Percentiles rank a stretch among this genome's conserved stretches.
Evolutionary conservation across 768 basidiomycete genomes (phyloP).

Genomic region (Amanita pseudoporphyria): DNA sequence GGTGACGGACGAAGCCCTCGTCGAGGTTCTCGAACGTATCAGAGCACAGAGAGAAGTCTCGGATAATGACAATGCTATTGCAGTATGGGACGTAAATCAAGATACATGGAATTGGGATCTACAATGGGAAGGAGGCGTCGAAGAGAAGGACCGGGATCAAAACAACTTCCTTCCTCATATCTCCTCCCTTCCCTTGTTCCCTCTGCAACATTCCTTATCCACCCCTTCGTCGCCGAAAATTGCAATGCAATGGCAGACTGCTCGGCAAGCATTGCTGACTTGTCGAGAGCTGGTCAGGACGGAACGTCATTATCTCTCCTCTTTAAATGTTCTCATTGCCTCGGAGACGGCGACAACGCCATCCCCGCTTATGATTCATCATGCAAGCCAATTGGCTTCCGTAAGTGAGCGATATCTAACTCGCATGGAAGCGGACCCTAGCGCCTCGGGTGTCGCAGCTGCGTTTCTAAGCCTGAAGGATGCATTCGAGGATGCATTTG

Average conservation of each 20-base stretch:
- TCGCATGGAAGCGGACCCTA: conserved; percentile 48
- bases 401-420: conserved; percentile 42
- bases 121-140: conserved; percentile 1
- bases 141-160: background rate
- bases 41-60: conserved; percentile 13
- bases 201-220: conserved; percentile 19
- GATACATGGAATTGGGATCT: conserved; percentile 9
- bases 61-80: conserved; percentile 10
- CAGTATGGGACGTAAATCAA: conserved; percentile 15
- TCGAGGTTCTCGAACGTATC: conserved; percentile 38
- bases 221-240: conserved; percentile 12
- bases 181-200: conserved; percentile 16
- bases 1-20: conserved; percentile 40
- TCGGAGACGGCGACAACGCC: conserved; percentile 34
- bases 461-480: conserved; percentile 48
- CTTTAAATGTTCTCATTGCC: conserved; percentile 23
- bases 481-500: conserved; percentile 44
- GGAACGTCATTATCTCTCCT: conserved; percentile 31
- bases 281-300: conserved; percentile 34
- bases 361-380: conserved; percentile 40
- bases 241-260: conserved; percentile 24
- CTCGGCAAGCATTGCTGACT: conserved; percentile 27
- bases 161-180: conserved; percentile 12
- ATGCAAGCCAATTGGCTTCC: conserved; percentile 39
- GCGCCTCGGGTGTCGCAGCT: conserved; percentile 52